These are phyloP conservation scores for Aspergillus campestris DNA, from an alignment of 495 filamentous ascomycete genomes.

Conservation along the genomic window DNA sequence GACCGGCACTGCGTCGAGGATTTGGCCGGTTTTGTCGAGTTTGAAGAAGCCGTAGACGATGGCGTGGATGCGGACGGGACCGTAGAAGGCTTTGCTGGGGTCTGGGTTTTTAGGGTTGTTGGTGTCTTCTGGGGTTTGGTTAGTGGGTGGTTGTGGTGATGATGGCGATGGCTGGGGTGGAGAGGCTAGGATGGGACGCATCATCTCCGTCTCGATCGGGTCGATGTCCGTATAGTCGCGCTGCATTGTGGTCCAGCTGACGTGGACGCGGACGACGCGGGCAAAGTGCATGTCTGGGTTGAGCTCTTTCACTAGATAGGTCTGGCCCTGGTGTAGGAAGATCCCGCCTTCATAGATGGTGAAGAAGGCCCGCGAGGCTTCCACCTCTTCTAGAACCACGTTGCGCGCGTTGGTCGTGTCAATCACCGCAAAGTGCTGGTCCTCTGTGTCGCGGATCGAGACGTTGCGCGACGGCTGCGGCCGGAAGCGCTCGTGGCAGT, in stretches of 20 bases:
- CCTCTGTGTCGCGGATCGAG: constrained; percentile 85
- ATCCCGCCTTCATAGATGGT: constrained; percentile 96
- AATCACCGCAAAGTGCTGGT: constrained; percentile 87
- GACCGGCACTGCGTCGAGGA: constrained; percentile 88
- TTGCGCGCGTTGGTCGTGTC: constrained; percentile 80
- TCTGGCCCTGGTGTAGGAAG: constrained; percentile 90
- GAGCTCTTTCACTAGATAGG: constrained; percentile 86
- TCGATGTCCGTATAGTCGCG: constrained; percentile 95
- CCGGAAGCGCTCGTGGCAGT: constrained; percentile 81
- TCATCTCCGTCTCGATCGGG: constrained; percentile 77
- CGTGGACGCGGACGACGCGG: constrained; percentile 67
- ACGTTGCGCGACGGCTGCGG: constrained; percentile 78
- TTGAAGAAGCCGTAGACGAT: constrained; percentile 97
- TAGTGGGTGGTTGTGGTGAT: not conserved
- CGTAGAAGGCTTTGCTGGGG: constrained; percentile 65
- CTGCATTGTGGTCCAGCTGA: constrained; percentile 92
- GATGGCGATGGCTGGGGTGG: constrained; percentile 19
- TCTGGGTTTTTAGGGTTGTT: too few species aligned
- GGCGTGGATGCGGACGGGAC: constrained; percentile 71
- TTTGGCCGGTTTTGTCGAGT: constrained; percentile 66
- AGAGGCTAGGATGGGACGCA: constrained; percentile 49
- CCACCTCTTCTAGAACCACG: constrained; percentile 86
- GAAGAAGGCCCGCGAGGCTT: constrained; percentile 89
- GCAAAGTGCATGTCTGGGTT: constrained; percentile 70
- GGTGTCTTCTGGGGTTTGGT: constrained; percentile 12